These are phyloP conservation scores for Trichoderma arundinaceum DNA, from an alignment of 2,329 filamentous ascomycete species.

Conservation along the genomic window DNA sequence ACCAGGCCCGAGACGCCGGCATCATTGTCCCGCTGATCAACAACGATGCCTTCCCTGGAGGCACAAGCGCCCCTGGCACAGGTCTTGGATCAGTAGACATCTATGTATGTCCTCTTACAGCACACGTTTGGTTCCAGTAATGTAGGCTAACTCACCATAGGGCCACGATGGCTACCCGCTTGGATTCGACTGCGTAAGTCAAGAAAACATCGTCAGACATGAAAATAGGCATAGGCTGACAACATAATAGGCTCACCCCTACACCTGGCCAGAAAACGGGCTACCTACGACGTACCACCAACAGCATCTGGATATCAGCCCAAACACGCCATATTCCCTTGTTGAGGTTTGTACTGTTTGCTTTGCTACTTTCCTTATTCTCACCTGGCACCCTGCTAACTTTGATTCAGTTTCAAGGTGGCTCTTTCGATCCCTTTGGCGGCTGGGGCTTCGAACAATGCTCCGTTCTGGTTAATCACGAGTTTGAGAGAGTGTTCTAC, in stretches of 20 bases:
- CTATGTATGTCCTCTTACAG: constrained; percentile 48
- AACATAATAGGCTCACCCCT: constrained; percentile 44
- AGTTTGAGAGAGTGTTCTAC: constrained; percentile 79
- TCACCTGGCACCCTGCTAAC: background rate
- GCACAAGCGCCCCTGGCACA: constrained; percentile 68
- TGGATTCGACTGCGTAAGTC: constrained; percentile 51
- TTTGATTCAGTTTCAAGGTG: constrained; percentile 65
- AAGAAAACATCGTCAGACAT: background rate
- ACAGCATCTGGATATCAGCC: constrained; percentile 57
- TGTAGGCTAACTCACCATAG: constrained; percentile 31
- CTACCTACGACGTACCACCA: constrained; percentile 59
- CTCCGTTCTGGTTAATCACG: constrained; percentile 67
- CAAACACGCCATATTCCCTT: constrained; percentile 69
- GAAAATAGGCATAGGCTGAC: background rate
- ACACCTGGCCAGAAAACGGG: constrained; percentile 61
- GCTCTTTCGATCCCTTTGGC: constrained; percentile 76
- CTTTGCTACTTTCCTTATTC: constrained; percentile 6
- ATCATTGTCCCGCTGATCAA: constrained; percentile 76
- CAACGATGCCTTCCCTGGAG: constrained; percentile 69
- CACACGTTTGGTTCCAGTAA: background rate
- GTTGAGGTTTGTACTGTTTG: constrained; percentile 53
- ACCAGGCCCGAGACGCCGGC: constrained; percentile 70
- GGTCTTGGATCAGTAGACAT: constrained; percentile 62
- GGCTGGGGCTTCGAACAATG: constrained; percentile 73
- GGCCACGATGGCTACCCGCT: constrained; percentile 50